A percentile compares a stretch with the other conserved stretches of the same genome.
Evolutionary conservation across 2,329 filamentous ascomycete genomes (phyloP).

Genomic region (Beauveria sp.): DNA sequence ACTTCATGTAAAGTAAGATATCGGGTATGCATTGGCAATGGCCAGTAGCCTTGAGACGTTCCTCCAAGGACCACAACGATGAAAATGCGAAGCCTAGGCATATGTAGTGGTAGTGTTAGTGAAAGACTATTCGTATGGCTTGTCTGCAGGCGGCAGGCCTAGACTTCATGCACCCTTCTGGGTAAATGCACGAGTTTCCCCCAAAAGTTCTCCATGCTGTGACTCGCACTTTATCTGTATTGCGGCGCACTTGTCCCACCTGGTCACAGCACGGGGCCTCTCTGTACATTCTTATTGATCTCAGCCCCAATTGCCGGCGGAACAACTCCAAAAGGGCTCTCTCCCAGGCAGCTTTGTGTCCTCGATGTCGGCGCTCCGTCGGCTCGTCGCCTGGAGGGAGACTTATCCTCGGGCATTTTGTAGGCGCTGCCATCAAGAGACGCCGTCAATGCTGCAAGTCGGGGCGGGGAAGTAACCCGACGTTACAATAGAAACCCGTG

Average conservation of each 20-base stretch:
- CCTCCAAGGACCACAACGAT: background rate
- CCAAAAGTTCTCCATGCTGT: background rate
- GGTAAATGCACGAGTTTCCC: background rate
- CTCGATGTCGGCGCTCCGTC: background rate
- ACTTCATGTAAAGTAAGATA: no score
- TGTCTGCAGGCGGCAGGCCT: background rate
- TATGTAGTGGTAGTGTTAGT: background rate
- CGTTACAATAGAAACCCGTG: background rate
- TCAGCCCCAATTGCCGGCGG: background rate
- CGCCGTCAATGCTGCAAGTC: background rate
- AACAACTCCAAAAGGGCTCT: background rate
- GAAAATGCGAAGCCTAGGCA: background rate
- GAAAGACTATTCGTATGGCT: background rate
- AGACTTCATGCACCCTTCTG: background rate
- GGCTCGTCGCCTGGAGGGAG: background rate
- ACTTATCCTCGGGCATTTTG: background rate
- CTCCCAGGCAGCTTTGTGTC: no score
- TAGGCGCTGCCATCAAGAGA: background rate
- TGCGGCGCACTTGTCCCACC: background rate
- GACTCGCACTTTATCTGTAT: background rate
- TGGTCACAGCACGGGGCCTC: background rate
- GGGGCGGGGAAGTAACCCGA: slow-evolving; percentile 6
- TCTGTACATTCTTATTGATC: background rate
- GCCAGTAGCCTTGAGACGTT: background rate
- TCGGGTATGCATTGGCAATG: background rate